Percentiles rank a stretch among this genome's conserved stretches.
Evolutionary conservation across 495 filamentous ascomycete genomes (phyloP).

Genomic region (Penicillium samsonianum): DNA sequence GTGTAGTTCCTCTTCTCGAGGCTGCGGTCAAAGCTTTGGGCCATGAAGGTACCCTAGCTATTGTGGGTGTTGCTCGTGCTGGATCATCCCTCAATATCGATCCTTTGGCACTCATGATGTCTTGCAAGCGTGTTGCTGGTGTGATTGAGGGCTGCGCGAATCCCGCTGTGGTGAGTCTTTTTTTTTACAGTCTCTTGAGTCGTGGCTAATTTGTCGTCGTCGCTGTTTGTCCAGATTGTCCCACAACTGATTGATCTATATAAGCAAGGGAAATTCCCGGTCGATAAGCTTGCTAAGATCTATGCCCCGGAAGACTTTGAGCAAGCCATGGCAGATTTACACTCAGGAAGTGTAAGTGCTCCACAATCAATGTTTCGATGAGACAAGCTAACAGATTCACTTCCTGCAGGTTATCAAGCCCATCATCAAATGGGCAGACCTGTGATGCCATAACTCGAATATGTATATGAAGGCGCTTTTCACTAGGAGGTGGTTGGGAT

Average conservation of each 20-base stretch:
- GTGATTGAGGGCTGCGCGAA: conserved; percentile 32
- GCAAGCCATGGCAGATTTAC: conserved; percentile 37
- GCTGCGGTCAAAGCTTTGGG: conserved; percentile 35
- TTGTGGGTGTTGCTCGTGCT: conserved; percentile 44
- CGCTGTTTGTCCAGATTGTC: conserved; percentile 26
- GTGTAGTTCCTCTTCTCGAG: conserved; percentile 34
- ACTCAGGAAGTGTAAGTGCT: conserved; percentile 27
- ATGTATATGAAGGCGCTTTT: not conserved
- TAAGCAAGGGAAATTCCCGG: conserved; percentile 43
- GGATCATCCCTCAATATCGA: conserved; percentile 33
- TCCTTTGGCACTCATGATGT: conserved; percentile 29
- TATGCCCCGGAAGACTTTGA: conserved; percentile 34
- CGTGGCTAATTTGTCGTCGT: not conserved
- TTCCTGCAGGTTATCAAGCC: conserved; percentile 22
- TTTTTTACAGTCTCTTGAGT: not conserved
- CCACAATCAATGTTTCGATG: too few relatives aligned
- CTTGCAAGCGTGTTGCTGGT: conserved; percentile 32
- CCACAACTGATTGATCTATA: conserved; percentile 43
- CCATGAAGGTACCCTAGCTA: conserved; percentile 39
- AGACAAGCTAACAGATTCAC: not conserved
- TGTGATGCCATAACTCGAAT: not conserved
- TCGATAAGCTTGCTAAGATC: conserved; percentile 37
- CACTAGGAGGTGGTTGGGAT: not conserved
- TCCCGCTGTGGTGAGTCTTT: conserved; percentile 26
- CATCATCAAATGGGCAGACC: conserved; percentile 20